Conservation (phyloP, 116 monocot species). For the Zostera marina region DNA sequence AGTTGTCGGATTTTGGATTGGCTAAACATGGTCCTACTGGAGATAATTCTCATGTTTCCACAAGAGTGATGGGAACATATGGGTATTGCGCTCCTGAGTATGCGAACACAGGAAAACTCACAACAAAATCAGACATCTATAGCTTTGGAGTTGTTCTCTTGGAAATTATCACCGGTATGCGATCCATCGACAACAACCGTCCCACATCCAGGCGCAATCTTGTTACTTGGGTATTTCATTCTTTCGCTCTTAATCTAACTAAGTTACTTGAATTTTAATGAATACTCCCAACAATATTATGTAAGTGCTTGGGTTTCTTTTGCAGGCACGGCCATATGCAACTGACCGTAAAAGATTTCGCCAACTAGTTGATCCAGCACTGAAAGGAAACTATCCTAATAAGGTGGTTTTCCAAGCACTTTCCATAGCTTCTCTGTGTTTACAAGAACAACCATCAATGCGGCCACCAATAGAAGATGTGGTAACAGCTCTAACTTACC, state of each 20-base stretch:
- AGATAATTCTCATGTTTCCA: conserved; percentile 55
- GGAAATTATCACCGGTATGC: conserved; percentile 43
- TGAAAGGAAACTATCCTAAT: conserved; percentile 44
- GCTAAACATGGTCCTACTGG: conserved; percentile 55
- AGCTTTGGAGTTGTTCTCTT: conserved; percentile 55
- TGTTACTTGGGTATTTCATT: conserved; percentile 29
- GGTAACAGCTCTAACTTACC: conserved; percentile 38
- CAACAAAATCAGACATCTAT: conserved; percentile 61
- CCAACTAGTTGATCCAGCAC: conserved; percentile 37
- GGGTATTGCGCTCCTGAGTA: conserved; percentile 80
- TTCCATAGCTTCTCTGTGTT: conserved; percentile 63
- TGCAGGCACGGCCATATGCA: conserved; percentile 34
- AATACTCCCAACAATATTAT: too few relatives aligned
- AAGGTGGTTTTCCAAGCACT: conserved; percentile 70
- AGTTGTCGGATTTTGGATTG: conserved; percentile 61
- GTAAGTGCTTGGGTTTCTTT: background rate
- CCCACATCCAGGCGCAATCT: conserved; percentile 33
- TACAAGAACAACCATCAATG: conserved; percentile 71
- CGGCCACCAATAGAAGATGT: conserved; percentile 41
- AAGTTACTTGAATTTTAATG: background rate
- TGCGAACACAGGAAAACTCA: conserved; percentile 61
- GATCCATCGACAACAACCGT: conserved; percentile 31
- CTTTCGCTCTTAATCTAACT: background rate
- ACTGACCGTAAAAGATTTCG: conserved; percentile 41
- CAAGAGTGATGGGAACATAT: conserved; percentile 81